These are phyloP conservation scores for Oryza glaberrima DNA, from an alignment of 176 grass and related monocot genomes.

Conservation along the genomic window DNA sequence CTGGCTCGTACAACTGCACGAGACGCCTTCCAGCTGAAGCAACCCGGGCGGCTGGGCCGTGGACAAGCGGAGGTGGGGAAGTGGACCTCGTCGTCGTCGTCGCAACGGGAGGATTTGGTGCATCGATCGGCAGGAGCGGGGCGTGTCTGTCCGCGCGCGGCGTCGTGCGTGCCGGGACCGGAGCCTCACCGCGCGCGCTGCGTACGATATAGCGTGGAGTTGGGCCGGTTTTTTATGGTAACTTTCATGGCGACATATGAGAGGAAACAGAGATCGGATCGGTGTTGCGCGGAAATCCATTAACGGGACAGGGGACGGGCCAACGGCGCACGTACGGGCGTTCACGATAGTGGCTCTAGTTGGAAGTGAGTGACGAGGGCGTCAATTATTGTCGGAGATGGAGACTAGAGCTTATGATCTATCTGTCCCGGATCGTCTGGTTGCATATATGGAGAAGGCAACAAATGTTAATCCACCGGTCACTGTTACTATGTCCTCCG, in stretches of 20 bases:
- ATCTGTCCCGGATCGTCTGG: neutral
- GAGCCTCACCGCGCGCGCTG: neutral
- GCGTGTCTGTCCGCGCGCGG: neutral
- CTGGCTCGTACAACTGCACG: neutral
- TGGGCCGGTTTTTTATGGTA: neutral
- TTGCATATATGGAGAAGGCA: neutral
- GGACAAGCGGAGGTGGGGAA: neutral
- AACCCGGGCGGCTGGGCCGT: neutral
- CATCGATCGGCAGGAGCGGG: neutral
- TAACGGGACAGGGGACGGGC: neutral
- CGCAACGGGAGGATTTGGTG: neutral
- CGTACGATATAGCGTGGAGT: neutral
- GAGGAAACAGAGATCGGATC: neutral
- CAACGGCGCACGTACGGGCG: neutral
- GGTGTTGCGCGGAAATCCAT: neutral
- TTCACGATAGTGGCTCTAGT: neutral
- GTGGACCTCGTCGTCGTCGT: neutral
- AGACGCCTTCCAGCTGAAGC: neutral
- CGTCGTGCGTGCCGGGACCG: neutral
- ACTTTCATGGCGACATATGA: neutral
- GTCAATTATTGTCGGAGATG: neutral
- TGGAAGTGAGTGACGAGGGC: neutral
- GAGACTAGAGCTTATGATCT: neutral
- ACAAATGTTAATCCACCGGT: neutral
- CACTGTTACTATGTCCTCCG: neutral